These are phyloP conservation scores for Coleophoma crateriformis DNA, from an alignment of 2,329 filamentous ascomycete genomes.

Conservation along the genomic window DNA sequence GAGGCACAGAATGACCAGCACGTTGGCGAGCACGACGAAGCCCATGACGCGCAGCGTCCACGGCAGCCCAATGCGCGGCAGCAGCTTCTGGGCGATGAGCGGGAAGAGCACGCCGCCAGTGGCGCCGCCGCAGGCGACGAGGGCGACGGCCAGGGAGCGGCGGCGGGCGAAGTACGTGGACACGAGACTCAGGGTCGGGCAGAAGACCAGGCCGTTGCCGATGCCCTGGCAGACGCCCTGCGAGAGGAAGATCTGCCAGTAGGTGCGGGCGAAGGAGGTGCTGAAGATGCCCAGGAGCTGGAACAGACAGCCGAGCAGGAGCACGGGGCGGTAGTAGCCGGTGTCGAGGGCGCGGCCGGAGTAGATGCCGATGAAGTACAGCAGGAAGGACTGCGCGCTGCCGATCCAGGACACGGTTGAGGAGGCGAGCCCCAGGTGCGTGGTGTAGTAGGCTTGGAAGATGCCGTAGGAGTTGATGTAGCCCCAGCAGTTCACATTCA, in stretches of 20 bases:
- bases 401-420: conserved; percentile 43
- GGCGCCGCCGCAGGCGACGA: conserved; percentile 25
- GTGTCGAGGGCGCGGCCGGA: conserved; percentile 36
- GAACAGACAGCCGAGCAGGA: conserved; percentile 5
- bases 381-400: conserved; percentile 36
- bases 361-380: conserved; percentile 35
- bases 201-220: conserved; percentile 31
- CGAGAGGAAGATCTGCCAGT: conserved; percentile 33
- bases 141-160: conserved; percentile 23
- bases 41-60: conserved; percentile 37
- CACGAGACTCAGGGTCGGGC: conserved; percentile 28
- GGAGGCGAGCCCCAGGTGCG: conserved; percentile 25
- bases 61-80: conserved; percentile 31
- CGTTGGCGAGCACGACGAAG: conserved; percentile 32
- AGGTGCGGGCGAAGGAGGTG: conserved; percentile 27
- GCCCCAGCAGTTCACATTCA: conserved; percentile 24
- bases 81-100: conserved; percentile 29
- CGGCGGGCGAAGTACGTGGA: conserved; percentile 15
- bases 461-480: conserved; percentile 17
- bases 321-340: conserved; percentile 29
- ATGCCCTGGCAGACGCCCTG: conserved; percentile 33
- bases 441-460: conserved; percentile 32
- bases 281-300: conserved; percentile 28
- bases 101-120: conserved; percentile 35
- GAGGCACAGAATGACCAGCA: conserved; percentile 25